Percentiles rank a stretch among this genome's conserved stretches.
These are phyloP conservation scores for Fonsecaea nubica DNA, from an alignment of 2,329 filamentous ascomycete genomes.

Conservation along the genomic window DNA sequence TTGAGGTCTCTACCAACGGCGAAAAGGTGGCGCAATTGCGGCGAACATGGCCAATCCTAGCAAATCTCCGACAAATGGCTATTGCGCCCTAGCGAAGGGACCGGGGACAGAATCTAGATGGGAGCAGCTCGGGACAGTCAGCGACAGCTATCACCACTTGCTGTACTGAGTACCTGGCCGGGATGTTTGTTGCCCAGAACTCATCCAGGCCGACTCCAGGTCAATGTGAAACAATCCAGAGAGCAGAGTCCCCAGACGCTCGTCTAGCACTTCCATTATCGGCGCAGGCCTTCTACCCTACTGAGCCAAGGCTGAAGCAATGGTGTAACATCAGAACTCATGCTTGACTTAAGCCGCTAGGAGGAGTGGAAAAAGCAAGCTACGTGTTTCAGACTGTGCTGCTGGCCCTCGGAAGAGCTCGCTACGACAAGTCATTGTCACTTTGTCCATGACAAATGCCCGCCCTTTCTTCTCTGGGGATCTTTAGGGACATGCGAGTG, in stretches of 20 bases:
- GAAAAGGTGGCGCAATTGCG: constrained; percentile 31
- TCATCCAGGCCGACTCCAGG: constrained; percentile 24
- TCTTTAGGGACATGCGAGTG: constrained; percentile 11
- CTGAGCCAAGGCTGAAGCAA: constrained; percentile 33
- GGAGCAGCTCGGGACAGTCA: constrained; percentile 23
- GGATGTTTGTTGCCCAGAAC: constrained; percentile 22
- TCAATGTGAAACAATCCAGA: constrained; percentile 29
- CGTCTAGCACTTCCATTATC: background rate
- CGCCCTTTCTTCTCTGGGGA: constrained; percentile 8
- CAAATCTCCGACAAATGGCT: constrained; percentile 31
- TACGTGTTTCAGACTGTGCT: constrained; percentile 27
- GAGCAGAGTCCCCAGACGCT: constrained; percentile 1
- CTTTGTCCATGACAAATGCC: constrained; percentile 24
- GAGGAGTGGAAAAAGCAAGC: constrained; percentile 14
- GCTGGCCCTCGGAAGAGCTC: constrained; percentile 5
- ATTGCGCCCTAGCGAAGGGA: constrained; percentile 7
- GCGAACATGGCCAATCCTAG: constrained; percentile 27
- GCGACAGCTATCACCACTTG: constrained; percentile 22
- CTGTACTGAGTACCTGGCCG: constrained; percentile 25
- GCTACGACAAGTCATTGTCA: constrained; percentile 11
- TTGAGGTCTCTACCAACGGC: constrained; percentile 16
- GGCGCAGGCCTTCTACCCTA: constrained; percentile 3
- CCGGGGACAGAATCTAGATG: constrained; percentile 23
- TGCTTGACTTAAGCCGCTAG: constrained; percentile 13
- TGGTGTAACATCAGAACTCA: constrained; percentile 31